Evolutionary conservation across 108 stramenopile species (phyloP).

Genomic region (Pelagomonas calceolata): DNA sequence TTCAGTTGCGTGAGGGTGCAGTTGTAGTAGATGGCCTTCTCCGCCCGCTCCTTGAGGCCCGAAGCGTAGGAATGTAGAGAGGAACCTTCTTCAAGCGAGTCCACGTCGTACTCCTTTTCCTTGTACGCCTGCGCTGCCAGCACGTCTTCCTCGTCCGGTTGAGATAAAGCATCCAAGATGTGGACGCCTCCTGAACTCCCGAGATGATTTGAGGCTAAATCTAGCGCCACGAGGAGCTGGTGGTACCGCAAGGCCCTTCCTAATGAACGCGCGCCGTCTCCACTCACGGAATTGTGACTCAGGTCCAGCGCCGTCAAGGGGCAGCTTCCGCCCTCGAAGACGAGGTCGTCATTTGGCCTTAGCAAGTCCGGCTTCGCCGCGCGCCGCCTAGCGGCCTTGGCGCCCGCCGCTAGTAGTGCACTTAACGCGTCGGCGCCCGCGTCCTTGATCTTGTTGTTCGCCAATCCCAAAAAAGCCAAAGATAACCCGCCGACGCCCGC

Average conservation of each 20-base stretch:
- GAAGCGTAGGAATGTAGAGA: too few species aligned
- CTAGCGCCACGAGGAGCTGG: background rate
- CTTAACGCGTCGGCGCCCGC: background rate
- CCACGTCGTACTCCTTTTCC: background rate
- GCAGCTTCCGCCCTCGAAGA: background rate
- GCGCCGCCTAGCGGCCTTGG: too few species aligned
- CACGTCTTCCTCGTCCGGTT: background rate
- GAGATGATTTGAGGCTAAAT: background rate
- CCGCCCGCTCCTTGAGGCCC: background rate
- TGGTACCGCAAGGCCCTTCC: background rate
- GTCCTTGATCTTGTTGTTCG: background rate
- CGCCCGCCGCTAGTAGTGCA: background rate
- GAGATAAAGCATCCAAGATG: background rate
- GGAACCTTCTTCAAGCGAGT: background rate
- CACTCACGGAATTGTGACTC: background rate
- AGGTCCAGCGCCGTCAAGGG: background rate
- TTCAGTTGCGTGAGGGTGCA: background rate
- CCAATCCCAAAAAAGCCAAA: background rate
- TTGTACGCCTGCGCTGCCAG: too few species aligned
- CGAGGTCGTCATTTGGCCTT: background rate
- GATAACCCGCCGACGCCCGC: background rate
- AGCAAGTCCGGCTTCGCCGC: too few species aligned
- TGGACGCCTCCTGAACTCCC: background rate
- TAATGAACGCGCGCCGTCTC: background rate
- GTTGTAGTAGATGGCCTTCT: background rate